Evolutionary conservation across 768 basidiomycete genomes (phyloP).

Genomic region (Lentinus brumalis): DNA sequence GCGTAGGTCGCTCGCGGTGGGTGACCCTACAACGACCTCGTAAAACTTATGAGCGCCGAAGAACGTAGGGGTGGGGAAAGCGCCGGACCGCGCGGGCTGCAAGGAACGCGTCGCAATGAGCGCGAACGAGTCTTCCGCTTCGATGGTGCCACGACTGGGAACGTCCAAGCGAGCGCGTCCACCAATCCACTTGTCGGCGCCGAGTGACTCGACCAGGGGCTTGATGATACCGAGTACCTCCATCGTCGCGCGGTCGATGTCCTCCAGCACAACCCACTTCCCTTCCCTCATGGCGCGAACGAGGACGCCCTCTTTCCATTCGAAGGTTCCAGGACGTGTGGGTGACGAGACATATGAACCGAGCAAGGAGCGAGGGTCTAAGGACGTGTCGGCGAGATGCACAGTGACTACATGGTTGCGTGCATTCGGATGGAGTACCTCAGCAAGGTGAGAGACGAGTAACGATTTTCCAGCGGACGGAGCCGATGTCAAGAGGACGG

Average conservation of each 20-base stretch:
- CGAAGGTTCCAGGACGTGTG: conserved; percentile 81
- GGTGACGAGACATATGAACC: conserved; percentile 93
- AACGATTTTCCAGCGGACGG: conserved; percentile 90
- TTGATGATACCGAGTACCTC: conserved; percentile 90
- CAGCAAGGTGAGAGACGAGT: conserved; percentile 75
- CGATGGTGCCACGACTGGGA: conserved; percentile 71
- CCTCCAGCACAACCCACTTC: conserved; percentile 90
- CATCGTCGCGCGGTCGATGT: conserved; percentile 86
- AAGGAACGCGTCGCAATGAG: conserved; percentile 88
- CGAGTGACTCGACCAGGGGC: conserved; percentile 76
- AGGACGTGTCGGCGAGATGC: conserved; percentile 91
- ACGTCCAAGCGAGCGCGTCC: conserved; percentile 67
- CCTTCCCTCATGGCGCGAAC: conserved; percentile 89
- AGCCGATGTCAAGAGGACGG: conserved; percentile 81
- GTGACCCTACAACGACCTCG: conserved; percentile 65
- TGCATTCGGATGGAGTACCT: conserved; percentile 56
- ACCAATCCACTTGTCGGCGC: conserved; percentile 74
- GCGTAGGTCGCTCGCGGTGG: conserved; percentile 65
- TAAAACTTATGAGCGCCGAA: conserved; percentile 85
- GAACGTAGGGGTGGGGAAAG: conserved; percentile 65
- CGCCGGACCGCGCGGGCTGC: conserved; percentile 45
- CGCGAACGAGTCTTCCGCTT: conserved; percentile 78
- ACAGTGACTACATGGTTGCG: conserved; percentile 79
- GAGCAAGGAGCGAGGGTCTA: conserved; percentile 90
- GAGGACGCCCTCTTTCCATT: conserved; percentile 95